These are phyloP conservation scores for Lipomyces orientalis DNA, from an alignment of 805 yeast species.

Conservation along the genomic window DNA sequence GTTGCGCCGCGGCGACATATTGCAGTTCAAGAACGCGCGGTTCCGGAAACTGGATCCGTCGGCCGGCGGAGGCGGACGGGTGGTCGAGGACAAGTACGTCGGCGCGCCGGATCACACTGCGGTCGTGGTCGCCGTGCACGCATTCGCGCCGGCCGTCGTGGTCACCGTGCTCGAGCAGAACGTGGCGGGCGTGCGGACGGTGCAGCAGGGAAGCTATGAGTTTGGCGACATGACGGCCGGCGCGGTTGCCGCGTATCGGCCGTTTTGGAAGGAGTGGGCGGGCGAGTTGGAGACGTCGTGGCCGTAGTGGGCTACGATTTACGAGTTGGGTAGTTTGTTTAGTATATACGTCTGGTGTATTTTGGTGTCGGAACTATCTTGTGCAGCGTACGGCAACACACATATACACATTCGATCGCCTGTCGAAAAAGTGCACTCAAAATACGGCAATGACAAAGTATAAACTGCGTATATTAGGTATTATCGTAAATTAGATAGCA, in stretches of 20 bases:
- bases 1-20: constrained; percentile 47
- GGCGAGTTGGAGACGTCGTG: constrained; percentile 40
- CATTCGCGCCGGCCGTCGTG: constrained; percentile 16
- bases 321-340: too few species aligned
- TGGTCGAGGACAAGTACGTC: constrained; percentile 24
- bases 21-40: constrained; percentile 44
- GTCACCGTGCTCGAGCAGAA: constrained; percentile 45
- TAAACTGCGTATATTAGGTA: too few species aligned
- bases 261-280: constrained; percentile 45
- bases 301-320: too few species aligned
- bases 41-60: constrained; percentile 36
- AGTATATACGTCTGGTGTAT: too few species aligned
- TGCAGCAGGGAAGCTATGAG: constrained; percentile 42
- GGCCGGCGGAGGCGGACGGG: constrained; percentile 35
- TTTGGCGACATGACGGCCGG: constrained; percentile 43
- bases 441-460: too few species aligned
- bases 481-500: too few species aligned
- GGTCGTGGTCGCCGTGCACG: constrained; percentile 42
- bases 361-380: too few species aligned
- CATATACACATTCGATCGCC: too few species aligned
- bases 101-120: constrained; percentile 50
- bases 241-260: constrained; percentile 43
- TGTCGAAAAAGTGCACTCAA: too few species aligned
- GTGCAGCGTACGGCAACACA: too few species aligned
- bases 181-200: constrained; percentile 43